phyloP scores from a whole-genome alignment of 2,329 filamentous ascomycete species.

The Blastomyces silverae region DNA sequence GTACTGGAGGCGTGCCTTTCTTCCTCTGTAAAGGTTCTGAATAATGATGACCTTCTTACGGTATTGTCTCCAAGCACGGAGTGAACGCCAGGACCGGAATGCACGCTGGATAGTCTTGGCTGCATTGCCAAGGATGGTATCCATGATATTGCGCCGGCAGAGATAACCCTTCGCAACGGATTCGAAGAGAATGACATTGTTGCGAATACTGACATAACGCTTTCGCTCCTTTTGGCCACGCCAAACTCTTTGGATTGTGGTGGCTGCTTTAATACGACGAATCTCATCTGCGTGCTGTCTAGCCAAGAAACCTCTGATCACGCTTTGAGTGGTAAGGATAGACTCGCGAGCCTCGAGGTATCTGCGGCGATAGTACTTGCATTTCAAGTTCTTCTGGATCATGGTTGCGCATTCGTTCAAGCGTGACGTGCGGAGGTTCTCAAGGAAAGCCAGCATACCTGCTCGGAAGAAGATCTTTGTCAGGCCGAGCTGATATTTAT shows the following conservation, averaged over 20 bases:
- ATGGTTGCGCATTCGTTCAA: conserved; percentile 92
- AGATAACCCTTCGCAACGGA: conserved; percentile 87
- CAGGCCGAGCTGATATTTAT: conserved; percentile 95
- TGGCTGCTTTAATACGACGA: conserved; percentile 77
- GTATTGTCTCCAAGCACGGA: conserved; percentile 79
- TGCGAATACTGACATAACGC: conserved; percentile 67
- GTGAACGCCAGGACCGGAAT: conserved; percentile 74
- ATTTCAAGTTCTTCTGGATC: conserved; percentile 96
- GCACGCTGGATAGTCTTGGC: conserved; percentile 82
- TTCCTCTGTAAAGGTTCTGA: conserved; percentile 90
- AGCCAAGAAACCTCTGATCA: conserved; percentile 69
- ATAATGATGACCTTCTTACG: conserved; percentile 82
- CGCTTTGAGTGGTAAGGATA: conserved; percentile 72
- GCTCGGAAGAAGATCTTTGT: conserved; percentile 99
- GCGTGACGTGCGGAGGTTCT: conserved; percentile 83
- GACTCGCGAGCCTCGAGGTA: conserved; percentile 81
- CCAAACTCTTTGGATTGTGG: conserved; percentile 93
- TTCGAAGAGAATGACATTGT: conserved; percentile 81
- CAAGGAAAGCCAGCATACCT: conserved; percentile 95
- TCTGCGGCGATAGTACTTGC: conserved; percentile 88
- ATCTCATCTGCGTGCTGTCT: conserved; percentile 71
- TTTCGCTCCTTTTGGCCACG: conserved; percentile 85
- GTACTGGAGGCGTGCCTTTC: conserved; percentile 70
- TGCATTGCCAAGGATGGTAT: conserved; percentile 87
- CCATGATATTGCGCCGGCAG: conserved; percentile 83